A percentile compares a stretch with the other conserved stretches of the same genome.
Evolutionary conservation across 768 basidiomycete species (phyloP).

Genomic region (Nidularia sp.): DNA sequence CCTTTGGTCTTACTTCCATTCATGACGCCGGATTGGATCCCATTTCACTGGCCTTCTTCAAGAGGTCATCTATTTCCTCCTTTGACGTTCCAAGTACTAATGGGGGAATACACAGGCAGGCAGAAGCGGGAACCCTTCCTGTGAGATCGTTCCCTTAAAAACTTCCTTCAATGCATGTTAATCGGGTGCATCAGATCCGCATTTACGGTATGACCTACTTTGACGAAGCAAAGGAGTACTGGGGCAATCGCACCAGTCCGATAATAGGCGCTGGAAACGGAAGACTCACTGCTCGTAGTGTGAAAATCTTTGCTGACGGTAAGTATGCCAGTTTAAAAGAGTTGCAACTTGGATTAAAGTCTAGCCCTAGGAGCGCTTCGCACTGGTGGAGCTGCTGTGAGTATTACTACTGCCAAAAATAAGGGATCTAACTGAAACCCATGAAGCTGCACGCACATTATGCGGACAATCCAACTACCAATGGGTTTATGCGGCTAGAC

Average conservation of each 20-base stretch:
- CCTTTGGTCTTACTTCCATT: conserved; percentile 73
- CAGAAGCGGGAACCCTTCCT: conserved; percentile 57
- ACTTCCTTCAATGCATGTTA: neutral
- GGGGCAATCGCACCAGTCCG: conserved; percentile 61
- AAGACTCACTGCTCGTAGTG: conserved; percentile 65
- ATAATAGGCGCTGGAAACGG: conserved; percentile 58
- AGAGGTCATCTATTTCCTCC: conserved; percentile 35
- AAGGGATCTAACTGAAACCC: conserved; percentile 3
- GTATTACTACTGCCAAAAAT: conserved; percentile 7
- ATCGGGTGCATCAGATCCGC: conserved; percentile 46
- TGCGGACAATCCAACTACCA: conserved; percentile 68
- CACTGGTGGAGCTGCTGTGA: conserved; percentile 82
- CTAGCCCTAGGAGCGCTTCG: conserved; percentile 72
- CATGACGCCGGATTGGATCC: conserved; percentile 82
- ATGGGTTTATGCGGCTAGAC: conserved; percentile 76
- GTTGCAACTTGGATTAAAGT: no score
- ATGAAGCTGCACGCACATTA: conserved; percentile 77
- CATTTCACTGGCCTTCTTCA: conserved; percentile 70
- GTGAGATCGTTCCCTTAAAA: conserved; percentile 56
- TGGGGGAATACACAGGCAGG: neutral
- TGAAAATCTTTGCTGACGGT: conserved; percentile 80
- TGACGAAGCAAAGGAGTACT: conserved; percentile 63
- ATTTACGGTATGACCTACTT: conserved; percentile 77
- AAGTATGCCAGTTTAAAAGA: conserved; percentile 6
- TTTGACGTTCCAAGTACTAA: conserved; percentile 9